These are phyloP conservation scores for Psidium friedrichsthalianum DNA, from an alignment of 345 rosid genomes.

Conservation along the genomic window DNA sequence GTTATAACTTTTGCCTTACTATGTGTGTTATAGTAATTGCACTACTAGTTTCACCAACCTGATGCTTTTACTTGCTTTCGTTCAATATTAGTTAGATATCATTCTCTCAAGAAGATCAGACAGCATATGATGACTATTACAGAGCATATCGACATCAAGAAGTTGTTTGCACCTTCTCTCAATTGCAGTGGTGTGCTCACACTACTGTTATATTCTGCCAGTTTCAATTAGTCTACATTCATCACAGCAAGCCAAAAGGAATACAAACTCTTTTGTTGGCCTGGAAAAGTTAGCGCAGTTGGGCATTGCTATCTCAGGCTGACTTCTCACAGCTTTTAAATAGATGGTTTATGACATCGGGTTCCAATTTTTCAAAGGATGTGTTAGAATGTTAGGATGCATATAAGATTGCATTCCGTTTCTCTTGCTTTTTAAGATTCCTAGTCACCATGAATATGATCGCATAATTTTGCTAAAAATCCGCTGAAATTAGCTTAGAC, in stretches of 20 bases:
- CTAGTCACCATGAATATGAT: background rate
- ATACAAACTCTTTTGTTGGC: background rate
- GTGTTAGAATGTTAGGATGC: background rate
- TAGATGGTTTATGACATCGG: background rate
- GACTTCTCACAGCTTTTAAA: background rate
- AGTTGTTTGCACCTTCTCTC: background rate
- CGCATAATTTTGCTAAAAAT: background rate
- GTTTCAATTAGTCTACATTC: background rate
- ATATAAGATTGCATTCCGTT: background rate
- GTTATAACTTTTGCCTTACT: background rate
- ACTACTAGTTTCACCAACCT: background rate
- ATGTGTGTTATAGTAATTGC: background rate
- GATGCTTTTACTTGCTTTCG: background rate
- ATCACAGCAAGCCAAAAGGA: background rate
- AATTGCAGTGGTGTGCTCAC: background rate
- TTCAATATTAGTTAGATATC: background rate
- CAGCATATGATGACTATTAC: background rate
- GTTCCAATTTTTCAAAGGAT: background rate
- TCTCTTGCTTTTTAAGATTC: background rate
- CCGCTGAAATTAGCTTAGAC: background rate
- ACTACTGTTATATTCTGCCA: background rate
- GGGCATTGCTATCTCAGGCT: background rate
- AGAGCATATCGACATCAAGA: background rate
- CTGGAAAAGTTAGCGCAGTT: background rate
- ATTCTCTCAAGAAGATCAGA: background rate